Evolutionary conservation across 768 basidiomycete genomes (phyloP).

Genomic region (Pleurotus salmoneostramineus): DNA sequence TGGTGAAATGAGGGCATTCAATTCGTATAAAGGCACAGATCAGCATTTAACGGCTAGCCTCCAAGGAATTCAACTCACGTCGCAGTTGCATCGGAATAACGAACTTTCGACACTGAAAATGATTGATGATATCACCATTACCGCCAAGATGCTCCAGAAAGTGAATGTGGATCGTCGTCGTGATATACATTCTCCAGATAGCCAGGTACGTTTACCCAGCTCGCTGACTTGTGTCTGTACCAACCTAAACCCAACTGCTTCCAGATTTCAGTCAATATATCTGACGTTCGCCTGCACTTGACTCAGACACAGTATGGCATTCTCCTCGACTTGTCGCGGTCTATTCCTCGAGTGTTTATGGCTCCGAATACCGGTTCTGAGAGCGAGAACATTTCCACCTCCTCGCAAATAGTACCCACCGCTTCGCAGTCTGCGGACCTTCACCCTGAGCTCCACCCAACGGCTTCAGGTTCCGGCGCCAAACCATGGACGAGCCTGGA

Average conservation of each 20-base stretch:
- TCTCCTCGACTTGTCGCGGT: slow-evolving; percentile 59
- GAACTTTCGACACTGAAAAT: slow-evolving; percentile 67
- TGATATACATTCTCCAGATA: slow-evolving; percentile 61
- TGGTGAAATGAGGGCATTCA: slow-evolving; percentile 84
- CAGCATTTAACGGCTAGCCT: slow-evolving; percentile 74
- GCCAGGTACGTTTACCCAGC: slow-evolving; percentile 49
- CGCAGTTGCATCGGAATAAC: slow-evolving; percentile 51
- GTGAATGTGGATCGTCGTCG: slow-evolving; percentile 47
- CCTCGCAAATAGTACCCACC: slow-evolving; percentile 11
- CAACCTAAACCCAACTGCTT: background rate
- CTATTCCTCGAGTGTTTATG: slow-evolving; percentile 65
- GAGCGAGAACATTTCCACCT: too few relatives aligned
- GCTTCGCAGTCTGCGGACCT: slow-evolving; percentile 28
- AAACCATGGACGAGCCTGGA: slow-evolving; percentile 65
- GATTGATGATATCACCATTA: slow-evolving; percentile 85
- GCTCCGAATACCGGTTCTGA: slow-evolving; percentile 31
- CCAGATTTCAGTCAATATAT: slow-evolving; percentile 70
- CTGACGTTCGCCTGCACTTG: slow-evolving; percentile 79
- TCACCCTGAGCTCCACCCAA: slow-evolving; percentile 55
- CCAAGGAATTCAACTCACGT: slow-evolving; percentile 78
- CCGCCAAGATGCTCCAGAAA: slow-evolving; percentile 63
- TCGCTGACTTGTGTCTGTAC: background rate
- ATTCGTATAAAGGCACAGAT: slow-evolving; percentile 55
- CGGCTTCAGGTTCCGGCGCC: slow-evolving; percentile 17
- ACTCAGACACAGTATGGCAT: slow-evolving; percentile 82